These are phyloP conservation scores for Neonectria magnoliae DNA, from an alignment of 2,329 filamentous ascomycete genomes.

Conservation along the genomic window DNA sequence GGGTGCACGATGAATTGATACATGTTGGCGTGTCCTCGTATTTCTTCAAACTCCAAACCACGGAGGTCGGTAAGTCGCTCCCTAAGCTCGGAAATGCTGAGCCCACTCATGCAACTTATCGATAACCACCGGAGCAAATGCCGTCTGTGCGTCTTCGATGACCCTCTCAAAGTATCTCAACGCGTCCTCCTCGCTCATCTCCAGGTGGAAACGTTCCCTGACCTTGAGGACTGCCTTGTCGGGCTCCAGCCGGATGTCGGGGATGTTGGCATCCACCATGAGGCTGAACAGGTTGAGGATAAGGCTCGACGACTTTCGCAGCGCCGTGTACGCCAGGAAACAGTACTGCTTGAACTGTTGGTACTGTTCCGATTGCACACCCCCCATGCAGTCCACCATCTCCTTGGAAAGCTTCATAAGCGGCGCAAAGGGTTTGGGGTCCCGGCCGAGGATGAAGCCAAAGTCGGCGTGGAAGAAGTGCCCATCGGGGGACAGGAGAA, in stretches of 20 bases:
- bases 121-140: slow-evolving; percentile 92
- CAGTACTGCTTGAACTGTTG: slow-evolving; percentile 93
- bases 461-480: slow-evolving; percentile 99
- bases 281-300: slow-evolving; percentile 95
- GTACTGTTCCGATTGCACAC: slow-evolving; percentile 82
- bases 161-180: slow-evolving; percentile 87
- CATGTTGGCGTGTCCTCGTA: not conserved
- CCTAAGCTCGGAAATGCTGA: slow-evolving; percentile 84
- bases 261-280: slow-evolving; percentile 98
- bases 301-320: slow-evolving; percentile 88
- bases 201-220: slow-evolving; percentile 91
- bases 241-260: slow-evolving; percentile 90
- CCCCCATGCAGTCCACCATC: slow-evolving; percentile 99
- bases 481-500: slow-evolving; percentile 87
- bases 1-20: not conserved
- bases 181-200: slow-evolving; percentile 91
- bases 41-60: slow-evolving; percentile 1
- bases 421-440: slow-evolving; percentile 96
- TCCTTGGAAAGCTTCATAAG: slow-evolving; percentile 97
- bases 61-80: not conserved
- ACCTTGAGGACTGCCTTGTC: slow-evolving; percentile 96
- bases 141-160: slow-evolving; percentile 90
- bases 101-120: slow-evolving; percentile 94
- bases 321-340: slow-evolving; percentile 90
- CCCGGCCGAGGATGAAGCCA: slow-evolving; percentile 95